phyloP scores from a whole-genome alignment of 2,329 filamentous ascomycete species.

The Aspergillus carbonarius region DNA sequence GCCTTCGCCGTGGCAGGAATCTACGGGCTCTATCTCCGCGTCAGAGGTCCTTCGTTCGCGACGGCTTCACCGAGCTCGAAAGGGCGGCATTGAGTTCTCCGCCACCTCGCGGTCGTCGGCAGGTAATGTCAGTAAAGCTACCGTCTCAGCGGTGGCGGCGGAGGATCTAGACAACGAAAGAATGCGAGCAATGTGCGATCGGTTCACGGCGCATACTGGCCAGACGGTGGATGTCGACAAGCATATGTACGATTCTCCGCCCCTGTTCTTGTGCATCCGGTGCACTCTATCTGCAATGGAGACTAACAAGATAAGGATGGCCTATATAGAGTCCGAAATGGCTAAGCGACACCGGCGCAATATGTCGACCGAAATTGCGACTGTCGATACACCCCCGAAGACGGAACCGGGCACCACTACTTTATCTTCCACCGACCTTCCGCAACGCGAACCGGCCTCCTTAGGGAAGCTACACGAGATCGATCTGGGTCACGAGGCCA shows the following conservation, averaged over 20 bases:
- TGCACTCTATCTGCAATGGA: slow-evolving; percentile 19
- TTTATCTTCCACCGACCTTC: slow-evolving; percentile 24
- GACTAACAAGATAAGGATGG: slow-evolving; percentile 65
- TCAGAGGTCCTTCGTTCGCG: slow-evolving; percentile 41
- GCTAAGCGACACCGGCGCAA: slow-evolving; percentile 51
- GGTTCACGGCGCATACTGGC: slow-evolving; percentile 61
- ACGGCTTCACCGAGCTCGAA: slow-evolving; percentile 37
- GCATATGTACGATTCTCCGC: slow-evolving; percentile 58
- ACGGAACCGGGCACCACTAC: slow-evolving; percentile 15
- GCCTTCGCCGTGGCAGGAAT: slow-evolving; percentile 14
- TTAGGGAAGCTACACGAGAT: slow-evolving; percentile 59
- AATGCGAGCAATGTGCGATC: slow-evolving; percentile 45
- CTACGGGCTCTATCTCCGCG: slow-evolving; percentile 19
- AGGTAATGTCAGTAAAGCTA: slow-evolving; percentile 16
- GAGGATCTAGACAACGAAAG: slow-evolving; percentile 36
- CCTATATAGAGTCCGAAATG: slow-evolving; percentile 66
- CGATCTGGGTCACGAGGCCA: slow-evolving; percentile 51
- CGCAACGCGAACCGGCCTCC: slow-evolving; percentile 50
- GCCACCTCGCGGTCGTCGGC: slow-evolving; percentile 27
- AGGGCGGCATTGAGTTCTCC: slow-evolving; percentile 49
- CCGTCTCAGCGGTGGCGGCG: slow-evolving; percentile 22
- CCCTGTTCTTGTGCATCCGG: not conserved
- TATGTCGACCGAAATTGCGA: slow-evolving; percentile 16
- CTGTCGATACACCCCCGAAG: slow-evolving; percentile 6
- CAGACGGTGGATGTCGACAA: slow-evolving; percentile 59